phyloP scores from a whole-genome alignment of 2,329 filamentous ascomycete species.

The Penicillium sp. region DNA sequence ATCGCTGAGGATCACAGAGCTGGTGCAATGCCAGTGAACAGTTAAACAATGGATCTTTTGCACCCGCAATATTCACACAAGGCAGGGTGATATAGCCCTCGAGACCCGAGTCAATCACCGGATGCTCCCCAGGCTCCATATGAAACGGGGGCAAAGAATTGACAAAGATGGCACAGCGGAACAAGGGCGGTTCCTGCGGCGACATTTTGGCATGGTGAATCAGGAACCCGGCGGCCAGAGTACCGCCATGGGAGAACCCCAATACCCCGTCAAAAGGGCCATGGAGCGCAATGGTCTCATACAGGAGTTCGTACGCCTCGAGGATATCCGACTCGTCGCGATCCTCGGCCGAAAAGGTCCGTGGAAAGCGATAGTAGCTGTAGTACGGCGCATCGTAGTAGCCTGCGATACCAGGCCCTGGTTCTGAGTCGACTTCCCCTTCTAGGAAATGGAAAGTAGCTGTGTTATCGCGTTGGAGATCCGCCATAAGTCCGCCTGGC shows the following conservation, averaged over 20 bases:
- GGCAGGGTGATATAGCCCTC: constrained; percentile 25
- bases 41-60: constrained; percentile 22
- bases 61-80: constrained; percentile 23
- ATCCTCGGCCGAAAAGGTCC: constrained; percentile 19
- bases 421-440: constrained; percentile 26
- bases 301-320: constrained; percentile 25
- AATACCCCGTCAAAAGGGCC: constrained; percentile 29
- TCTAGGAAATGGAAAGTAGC: constrained; percentile 29
- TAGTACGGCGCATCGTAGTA: constrained; percentile 31
- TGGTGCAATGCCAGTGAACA: constrained; percentile 23
- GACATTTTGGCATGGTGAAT: constrained; percentile 25
- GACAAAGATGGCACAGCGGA: constrained; percentile 34
- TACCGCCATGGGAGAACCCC: constrained; percentile 35
- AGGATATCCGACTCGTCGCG: constrained; percentile 19
- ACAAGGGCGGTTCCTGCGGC: constrained; percentile 18
- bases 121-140: constrained; percentile 20
- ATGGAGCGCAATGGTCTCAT: constrained; percentile 21
- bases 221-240: constrained; percentile 28
- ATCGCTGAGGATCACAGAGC: constrained; percentile 18
- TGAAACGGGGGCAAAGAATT: constrained; percentile 29
- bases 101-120: constrained; percentile 21
- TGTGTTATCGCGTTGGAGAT: constrained; percentile 26
- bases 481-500: constrained; percentile 22
- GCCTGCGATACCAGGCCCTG: constrained; percentile 27
- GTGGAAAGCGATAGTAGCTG: constrained; percentile 30